A percentile compares a stretch with the other conserved stretches of the same genome.
Evolutionary conservation across 1,284 basidiomycete genomes (phyloP).

Genomic region (Tremellales sp.): DNA sequence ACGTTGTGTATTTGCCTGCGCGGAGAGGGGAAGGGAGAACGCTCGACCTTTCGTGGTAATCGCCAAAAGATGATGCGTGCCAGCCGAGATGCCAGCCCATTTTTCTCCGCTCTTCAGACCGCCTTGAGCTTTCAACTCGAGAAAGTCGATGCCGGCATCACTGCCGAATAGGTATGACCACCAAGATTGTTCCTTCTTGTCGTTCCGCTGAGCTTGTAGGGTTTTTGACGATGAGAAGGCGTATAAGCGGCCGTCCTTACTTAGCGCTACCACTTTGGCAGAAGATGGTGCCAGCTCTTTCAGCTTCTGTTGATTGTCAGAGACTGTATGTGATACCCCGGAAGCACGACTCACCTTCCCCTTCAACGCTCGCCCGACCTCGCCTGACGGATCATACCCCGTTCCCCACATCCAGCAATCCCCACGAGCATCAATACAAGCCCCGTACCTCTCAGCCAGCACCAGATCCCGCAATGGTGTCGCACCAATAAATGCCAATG

Average conservation of each 20-base stretch:
- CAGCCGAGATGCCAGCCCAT: constrained; percentile 68
- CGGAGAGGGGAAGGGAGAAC: constrained; percentile 72
- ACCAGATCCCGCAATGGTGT: constrained; percentile 68
- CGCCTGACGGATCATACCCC: constrained; percentile 51
- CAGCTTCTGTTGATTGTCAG: constrained; percentile 58
- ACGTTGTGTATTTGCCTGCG: constrained; percentile 74
- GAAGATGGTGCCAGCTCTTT: constrained; percentile 55
- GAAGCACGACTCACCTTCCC: constrained; percentile 66
- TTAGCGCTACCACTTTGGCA: constrained; percentile 64
- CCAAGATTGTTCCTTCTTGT: constrained; percentile 26
- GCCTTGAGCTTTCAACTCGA: constrained; percentile 53
- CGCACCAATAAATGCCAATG: constrained; percentile 33
- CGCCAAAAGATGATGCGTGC: constrained; percentile 77
- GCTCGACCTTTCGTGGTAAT: constrained; percentile 75
- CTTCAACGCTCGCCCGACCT: constrained; percentile 54
- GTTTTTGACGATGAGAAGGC: constrained; percentile 56
- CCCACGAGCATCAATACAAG: constrained; percentile 77
- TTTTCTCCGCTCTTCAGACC: constrained; percentile 56
- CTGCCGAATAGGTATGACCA: constrained; percentile 35
- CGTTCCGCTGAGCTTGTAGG: constrained; percentile 28
- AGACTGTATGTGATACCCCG: not conserved
- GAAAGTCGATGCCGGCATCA: constrained; percentile 45
- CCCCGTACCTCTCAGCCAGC: constrained; percentile 69
- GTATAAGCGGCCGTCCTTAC: constrained; percentile 68
- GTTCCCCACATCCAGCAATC: constrained; percentile 87